Evolutionary conservation across 2,329 filamentous ascomycete species (phyloP).

Genomic region (Colletotrichum sp.): DNA sequence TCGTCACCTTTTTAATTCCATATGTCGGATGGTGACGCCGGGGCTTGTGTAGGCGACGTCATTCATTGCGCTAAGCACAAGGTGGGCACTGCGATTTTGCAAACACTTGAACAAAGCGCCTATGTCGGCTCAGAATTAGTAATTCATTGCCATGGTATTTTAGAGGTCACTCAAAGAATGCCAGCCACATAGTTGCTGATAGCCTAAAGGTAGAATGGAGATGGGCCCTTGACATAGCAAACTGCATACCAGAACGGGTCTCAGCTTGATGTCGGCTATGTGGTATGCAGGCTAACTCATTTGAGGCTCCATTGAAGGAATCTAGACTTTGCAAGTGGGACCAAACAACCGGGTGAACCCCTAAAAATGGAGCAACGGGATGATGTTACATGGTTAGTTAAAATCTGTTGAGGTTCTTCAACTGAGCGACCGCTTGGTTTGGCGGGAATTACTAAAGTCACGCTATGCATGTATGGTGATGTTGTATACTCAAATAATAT

Average conservation of each 20-base stretch:
- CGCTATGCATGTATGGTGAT: not conserved
- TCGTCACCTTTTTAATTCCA: not conserved
- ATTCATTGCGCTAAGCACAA: not conserved
- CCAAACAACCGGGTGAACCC: not conserved
- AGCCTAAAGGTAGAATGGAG: not conserved
- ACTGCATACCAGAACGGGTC: not conserved
- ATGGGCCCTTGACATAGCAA: not conserved
- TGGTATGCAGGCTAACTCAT: not conserved
- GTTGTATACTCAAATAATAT: not conserved
- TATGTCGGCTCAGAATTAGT: not conserved
- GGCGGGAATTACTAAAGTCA: not conserved
- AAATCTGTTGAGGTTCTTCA: rapidly evolving
- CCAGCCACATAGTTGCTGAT: rapidly evolving
- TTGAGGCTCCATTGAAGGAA: not conserved
- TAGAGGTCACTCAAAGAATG: not conserved
- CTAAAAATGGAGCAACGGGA: not conserved
- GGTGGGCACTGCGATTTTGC: not conserved
- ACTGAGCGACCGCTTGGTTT: not conserved
- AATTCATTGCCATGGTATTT: rapidly evolving
- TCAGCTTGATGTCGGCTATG: not conserved
- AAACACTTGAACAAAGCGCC: not conserved
- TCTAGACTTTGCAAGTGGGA: not conserved
- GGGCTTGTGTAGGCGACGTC: not conserved
- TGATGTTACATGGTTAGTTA: rapidly evolving
- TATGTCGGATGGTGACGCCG: not conserved